Conservation (phyloP, 2,329 filamentous ascomycete genomes). For the Pseudocercospora macadamiae region DNA sequence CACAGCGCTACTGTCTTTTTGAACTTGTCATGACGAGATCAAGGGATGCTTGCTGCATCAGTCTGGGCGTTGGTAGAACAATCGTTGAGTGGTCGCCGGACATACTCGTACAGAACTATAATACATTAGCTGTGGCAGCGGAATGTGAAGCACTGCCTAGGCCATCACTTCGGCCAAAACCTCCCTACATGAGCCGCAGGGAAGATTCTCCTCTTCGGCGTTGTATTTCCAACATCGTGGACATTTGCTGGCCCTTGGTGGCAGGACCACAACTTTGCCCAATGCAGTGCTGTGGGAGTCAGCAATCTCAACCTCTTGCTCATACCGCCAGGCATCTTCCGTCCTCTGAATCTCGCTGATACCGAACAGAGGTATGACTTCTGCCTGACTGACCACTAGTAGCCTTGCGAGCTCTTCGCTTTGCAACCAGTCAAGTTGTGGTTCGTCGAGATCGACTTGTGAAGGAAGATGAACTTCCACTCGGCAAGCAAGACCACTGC, state of each 20-base stretch:
- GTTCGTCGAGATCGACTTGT: conserved; percentile 4
- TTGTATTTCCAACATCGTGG: conserved; percentile 86
- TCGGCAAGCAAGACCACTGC: conserved; percentile 77
- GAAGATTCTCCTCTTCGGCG: conserved; percentile 61
- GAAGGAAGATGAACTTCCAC: conserved; percentile 56
- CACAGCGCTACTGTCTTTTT: too few species aligned
- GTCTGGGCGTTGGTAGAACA: too few species aligned
- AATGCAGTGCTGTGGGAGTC: conserved; percentile 19
- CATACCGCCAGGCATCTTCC: conserved; percentile 47
- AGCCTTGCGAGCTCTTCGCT: conserved; percentile 42
- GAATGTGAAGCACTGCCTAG: too few species aligned
- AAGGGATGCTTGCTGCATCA: too few species aligned
- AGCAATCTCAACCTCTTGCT: conserved; percentile 38
- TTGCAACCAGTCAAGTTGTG: conserved; percentile 23
- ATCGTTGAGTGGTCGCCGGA: too few species aligned
- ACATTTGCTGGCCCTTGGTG: conserved; percentile 69
- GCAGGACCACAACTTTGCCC: conserved; percentile 37
- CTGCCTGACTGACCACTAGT: conserved; percentile 48
- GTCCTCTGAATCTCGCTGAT: conserved; percentile 18
- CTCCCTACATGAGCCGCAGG: conserved; percentile 75
- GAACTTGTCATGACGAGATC: too few species aligned
- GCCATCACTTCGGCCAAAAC: conserved; percentile 52
- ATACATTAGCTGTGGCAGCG: too few species aligned
- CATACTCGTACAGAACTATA: neutral
- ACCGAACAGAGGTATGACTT: conserved; percentile 24